Conservation (phyloP, 2,329 filamentous ascomycete genomes). For the Cercospora sp. region DNA sequence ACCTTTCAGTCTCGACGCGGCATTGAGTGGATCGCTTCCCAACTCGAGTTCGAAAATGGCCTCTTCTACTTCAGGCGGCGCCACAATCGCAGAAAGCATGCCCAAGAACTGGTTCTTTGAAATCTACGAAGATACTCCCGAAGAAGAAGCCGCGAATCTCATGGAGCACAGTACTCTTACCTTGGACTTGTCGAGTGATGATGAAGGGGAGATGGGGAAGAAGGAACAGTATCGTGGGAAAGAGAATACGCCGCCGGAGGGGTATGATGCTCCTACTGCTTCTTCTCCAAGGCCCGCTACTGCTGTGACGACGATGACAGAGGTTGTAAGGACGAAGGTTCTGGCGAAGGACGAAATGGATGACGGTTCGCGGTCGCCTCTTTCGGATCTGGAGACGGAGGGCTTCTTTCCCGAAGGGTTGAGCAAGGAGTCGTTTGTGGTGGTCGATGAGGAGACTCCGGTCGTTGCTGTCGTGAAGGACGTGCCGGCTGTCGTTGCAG, state of each 20-base stretch:
- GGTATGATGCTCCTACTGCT: slow-evolving; percentile 39
- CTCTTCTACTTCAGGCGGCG: background rate
- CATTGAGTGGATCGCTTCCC: slow-evolving; percentile 70
- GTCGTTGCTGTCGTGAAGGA: slow-evolving; percentile 19
- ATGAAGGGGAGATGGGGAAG: slow-evolving; percentile 61
- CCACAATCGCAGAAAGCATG: slow-evolving; percentile 56
- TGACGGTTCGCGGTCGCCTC: slow-evolving; percentile 37
- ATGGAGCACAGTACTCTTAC: slow-evolving; percentile 87
- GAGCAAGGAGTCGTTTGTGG: slow-evolving; percentile 35
- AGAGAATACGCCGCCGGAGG: slow-evolving; percentile 82
- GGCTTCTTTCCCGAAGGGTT: slow-evolving; percentile 40
- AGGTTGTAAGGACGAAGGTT: slow-evolving; percentile 36
- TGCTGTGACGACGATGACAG: slow-evolving; percentile 17
- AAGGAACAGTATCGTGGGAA: slow-evolving; percentile 69
- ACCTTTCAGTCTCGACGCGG: slow-evolving; percentile 83
- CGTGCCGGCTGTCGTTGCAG: slow-evolving; percentile 1
- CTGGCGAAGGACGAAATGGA: slow-evolving; percentile 38
- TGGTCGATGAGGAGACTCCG: slow-evolving; percentile 25
- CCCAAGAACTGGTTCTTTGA: slow-evolving; percentile 78
- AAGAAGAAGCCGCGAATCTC: slow-evolving; percentile 87
- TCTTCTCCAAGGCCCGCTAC: slow-evolving; percentile 22
- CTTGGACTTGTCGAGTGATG: slow-evolving; percentile 86
- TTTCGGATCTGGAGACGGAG: slow-evolving; percentile 40
- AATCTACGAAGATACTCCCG: slow-evolving; percentile 87
- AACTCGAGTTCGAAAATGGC: slow-evolving; percentile 49